Conservation (phyloP, 768 basidiomycete species). For the Lenzites betulinus region DNA sequence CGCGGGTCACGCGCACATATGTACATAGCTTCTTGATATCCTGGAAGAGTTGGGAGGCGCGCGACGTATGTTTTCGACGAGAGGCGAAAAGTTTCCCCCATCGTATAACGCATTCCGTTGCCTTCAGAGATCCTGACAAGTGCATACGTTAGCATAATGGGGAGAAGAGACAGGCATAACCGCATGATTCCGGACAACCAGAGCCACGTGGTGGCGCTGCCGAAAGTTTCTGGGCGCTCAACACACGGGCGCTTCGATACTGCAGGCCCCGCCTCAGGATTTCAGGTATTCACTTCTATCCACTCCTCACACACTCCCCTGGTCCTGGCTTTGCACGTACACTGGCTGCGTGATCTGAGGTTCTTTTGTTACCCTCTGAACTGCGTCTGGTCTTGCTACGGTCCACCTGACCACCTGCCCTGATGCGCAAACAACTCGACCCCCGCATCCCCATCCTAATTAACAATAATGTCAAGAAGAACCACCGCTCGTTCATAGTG, state of each 20-base stretch:
- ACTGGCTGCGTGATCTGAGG: neutral
- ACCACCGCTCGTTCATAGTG: slow-evolving; percentile 94
- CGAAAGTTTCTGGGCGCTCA: neutral
- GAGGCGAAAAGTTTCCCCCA: too few species aligned
- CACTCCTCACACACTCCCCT: too few species aligned
- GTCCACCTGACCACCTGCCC: neutral
- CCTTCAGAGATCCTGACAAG: too few species aligned
- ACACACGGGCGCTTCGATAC: neutral
- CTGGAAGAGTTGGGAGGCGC: too few species aligned
- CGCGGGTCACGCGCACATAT: too few species aligned
- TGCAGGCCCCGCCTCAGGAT: neutral
- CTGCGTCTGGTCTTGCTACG: neutral
- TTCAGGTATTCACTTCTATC: neutral
- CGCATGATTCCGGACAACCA: too few species aligned
- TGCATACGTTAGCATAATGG: too few species aligned
- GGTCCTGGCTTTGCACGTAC: too few species aligned
- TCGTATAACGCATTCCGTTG: too few species aligned
- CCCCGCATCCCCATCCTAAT: slow-evolving; percentile 91
- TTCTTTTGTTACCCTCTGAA: neutral
- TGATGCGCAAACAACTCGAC: slow-evolving; percentile 88
- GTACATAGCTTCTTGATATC: too few species aligned
- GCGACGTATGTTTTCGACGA: too few species aligned
- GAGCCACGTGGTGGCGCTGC: neutral
- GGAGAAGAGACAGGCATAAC: too few species aligned
- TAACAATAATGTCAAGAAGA: slow-evolving; percentile 89